Evolutionary conservation across 2,329 filamentous ascomycete species (phyloP).

Genomic region (Pseudofabraea citricarpa): DNA sequence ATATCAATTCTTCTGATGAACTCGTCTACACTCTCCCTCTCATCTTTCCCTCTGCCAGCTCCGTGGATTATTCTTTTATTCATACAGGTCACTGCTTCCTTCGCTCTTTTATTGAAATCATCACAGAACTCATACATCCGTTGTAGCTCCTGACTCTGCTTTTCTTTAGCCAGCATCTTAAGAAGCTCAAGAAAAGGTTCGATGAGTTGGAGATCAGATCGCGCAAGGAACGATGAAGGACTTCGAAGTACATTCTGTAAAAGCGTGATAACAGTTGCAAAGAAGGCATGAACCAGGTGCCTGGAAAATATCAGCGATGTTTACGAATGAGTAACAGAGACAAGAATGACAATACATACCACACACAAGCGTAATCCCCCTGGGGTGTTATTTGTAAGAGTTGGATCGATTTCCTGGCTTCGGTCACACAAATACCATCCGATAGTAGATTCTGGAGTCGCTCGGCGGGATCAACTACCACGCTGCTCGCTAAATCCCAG

Average conservation of each 20-base stretch:
- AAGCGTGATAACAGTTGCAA: background rate
- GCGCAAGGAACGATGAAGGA: background rate
- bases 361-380: conserved; percentile 16
- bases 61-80: background rate
- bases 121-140: background rate
- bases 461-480: conserved; percentile 7
- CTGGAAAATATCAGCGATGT: background rate
- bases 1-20: background rate
- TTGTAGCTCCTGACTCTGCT: background rate
- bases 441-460: background rate
- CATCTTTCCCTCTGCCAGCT: background rate
- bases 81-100: background rate
- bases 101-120: background rate
- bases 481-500: background rate
- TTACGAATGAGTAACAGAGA: background rate
- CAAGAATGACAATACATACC: background rate
- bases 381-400: conserved; percentile 19
- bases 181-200: background rate
- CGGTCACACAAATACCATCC: conserved; percentile 12
- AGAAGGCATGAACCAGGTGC: background rate
- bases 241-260: background rate
- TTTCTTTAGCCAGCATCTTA: background rate
- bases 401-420: conserved; percentile 22
- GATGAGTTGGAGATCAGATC: background rate
- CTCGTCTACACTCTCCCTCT: background rate